These are phyloP conservation scores for Phytophthora sojae DNA, from an alignment of 352 stramenopile genomes.

Conservation along the genomic window DNA sequence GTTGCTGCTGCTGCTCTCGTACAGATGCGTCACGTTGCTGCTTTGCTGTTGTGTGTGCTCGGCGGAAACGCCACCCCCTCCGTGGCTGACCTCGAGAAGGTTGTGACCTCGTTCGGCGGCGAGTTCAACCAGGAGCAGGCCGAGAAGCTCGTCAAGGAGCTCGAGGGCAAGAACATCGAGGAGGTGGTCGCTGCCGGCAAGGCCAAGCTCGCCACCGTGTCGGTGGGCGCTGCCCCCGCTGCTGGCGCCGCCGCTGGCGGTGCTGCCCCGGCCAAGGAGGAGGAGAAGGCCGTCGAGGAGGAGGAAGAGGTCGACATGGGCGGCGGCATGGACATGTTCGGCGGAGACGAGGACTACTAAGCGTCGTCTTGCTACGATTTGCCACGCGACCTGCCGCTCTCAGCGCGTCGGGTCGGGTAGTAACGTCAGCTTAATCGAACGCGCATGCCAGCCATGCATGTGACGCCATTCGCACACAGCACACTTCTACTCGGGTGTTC, in stretches of 20 bases:
- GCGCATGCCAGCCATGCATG: constrained; percentile 42
- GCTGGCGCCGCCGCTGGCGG: constrained; percentile 47
- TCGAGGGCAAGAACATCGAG: constrained; percentile 90
- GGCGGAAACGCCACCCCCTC: constrained; percentile 82
- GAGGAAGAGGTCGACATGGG: constrained; percentile 85
- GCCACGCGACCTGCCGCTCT: constrained; percentile 11
- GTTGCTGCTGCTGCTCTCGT: constrained; percentile 5
- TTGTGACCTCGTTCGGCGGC: constrained; percentile 83
- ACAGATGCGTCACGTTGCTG: constrained; percentile 94
- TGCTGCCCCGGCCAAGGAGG: constrained; percentile 58
- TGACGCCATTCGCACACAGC: constrained; percentile 58
- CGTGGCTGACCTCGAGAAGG: constrained; percentile 85
- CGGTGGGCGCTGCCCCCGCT: constrained; percentile 64
- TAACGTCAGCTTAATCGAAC: constrained; percentile 66
- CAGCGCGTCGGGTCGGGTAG: constrained; percentile 26
- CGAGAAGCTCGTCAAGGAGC: constrained; percentile 87
- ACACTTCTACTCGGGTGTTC: constrained; percentile 8
- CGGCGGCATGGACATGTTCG: constrained; percentile 89
- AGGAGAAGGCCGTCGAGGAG: constrained; percentile 77
- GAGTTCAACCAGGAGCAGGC: constrained; percentile 83
- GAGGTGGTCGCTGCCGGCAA: constrained; percentile 88
- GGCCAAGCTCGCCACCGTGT: constrained; percentile 85
- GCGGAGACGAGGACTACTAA: constrained; percentile 86
- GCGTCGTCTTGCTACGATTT: constrained; percentile 21
- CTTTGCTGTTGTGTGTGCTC: constrained; percentile 90